Evolutionary conservation across 306 rosid species (phyloP).

Genomic region (Notholithocarpus densiflorus): DNA sequence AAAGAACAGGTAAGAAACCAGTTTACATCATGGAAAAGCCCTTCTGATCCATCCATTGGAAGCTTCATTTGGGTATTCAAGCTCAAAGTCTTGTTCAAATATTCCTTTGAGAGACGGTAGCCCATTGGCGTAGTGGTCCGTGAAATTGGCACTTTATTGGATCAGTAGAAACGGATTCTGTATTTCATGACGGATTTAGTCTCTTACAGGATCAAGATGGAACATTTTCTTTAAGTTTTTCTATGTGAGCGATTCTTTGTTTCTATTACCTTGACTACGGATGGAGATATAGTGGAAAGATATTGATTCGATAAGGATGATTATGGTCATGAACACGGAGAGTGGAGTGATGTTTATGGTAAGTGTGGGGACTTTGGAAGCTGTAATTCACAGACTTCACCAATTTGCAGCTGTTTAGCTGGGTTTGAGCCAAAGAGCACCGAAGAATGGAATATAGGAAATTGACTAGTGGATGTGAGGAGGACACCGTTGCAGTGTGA

Average conservation of each 20-base stretch:
- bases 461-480: no score
- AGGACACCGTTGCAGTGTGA: no score
- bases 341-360: conserved; percentile 20
- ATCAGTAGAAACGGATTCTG: conserved; percentile 16
- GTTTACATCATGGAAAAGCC: no score
- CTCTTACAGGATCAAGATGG: neutral
- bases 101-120: no score
- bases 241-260: neutral
- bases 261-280: neutral
- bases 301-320: neutral
- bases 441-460: no score
- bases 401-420: neutral
- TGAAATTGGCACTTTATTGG: conserved; percentile 43
- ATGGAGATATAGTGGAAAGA: conserved; percentile 7
- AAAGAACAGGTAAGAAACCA: no score
- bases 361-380: conserved; percentile 21
- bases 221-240: neutral
- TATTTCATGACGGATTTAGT: conserved; percentile 24
- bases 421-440: no score
- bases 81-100: no score
- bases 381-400: neutral
- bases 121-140: conserved; percentile 37
- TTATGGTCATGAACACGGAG: neutral
- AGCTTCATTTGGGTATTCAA: no score
- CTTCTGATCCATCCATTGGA: no score